These are phyloP conservation scores for Prillingera fragicola DNA, from an alignment of 1,284 basidiomycete genomes.

Conservation along the genomic window DNA sequence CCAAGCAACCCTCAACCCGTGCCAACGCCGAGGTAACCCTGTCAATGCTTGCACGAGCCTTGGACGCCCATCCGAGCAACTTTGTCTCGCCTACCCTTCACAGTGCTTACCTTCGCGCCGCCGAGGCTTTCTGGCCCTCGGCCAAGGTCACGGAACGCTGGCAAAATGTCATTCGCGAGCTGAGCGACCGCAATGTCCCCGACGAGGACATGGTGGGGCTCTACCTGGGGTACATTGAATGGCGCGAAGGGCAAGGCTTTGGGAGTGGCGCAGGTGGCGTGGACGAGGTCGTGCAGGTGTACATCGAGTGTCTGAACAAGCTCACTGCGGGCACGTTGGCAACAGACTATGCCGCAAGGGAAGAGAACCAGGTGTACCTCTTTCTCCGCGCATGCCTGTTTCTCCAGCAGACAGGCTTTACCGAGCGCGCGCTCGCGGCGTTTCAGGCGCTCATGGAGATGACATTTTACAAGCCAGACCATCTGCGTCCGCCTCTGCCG, in stretches of 20 bases:
- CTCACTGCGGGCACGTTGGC: slow-evolving; percentile 10
- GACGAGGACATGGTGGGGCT: slow-evolving; percentile 32
- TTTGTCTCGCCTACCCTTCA: slow-evolving; percentile 29
- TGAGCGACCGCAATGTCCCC: slow-evolving; percentile 15
- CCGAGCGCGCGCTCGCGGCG: slow-evolving; percentile 50
- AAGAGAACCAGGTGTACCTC: slow-evolving; percentile 45
- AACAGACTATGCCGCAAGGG: slow-evolving; percentile 19
- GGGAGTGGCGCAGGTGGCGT: slow-evolving; percentile 27
- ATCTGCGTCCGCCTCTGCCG: slow-evolving; percentile 16
- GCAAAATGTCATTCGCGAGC: slow-evolving; percentile 34
- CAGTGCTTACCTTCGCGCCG: slow-evolving; percentile 36
- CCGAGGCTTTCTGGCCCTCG: slow-evolving; percentile 35
- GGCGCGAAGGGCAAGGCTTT: slow-evolving; percentile 43
- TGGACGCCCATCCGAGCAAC: slow-evolving; percentile 29
- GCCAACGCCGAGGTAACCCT: slow-evolving; percentile 42
- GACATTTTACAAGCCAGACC: slow-evolving; percentile 48
- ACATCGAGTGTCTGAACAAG: slow-evolving; percentile 31
- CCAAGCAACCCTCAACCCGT: slow-evolving; percentile 11
- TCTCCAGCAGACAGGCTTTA: slow-evolving; percentile 61
- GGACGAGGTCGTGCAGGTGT: slow-evolving; percentile 42
- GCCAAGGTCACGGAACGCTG: slow-evolving; percentile 38
- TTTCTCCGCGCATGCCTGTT: slow-evolving; percentile 50
- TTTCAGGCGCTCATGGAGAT: slow-evolving; percentile 53
- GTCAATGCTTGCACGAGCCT: slow-evolving; percentile 38
- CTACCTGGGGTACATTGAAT: slow-evolving; percentile 43